Evolutionary conservation across 1,284 basidiomycete species (phyloP).

Genomic region (Cutaneotrichosporon cyanovorans): DNA sequence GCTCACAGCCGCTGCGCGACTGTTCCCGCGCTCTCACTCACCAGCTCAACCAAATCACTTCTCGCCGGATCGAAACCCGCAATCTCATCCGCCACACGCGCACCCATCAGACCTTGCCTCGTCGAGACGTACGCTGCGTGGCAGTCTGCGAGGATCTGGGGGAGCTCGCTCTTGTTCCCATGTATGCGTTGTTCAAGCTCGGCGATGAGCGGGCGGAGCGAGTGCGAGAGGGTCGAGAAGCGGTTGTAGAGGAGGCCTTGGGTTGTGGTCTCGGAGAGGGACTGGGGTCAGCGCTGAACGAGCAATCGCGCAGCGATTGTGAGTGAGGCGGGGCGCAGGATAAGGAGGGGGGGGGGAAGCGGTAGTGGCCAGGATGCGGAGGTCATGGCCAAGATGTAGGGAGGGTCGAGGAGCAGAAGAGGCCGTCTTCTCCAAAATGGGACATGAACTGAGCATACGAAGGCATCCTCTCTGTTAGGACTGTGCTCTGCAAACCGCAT

Average conservation of each 20-base stretch:
- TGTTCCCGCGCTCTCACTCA: no score
- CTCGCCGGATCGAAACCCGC: constrained; percentile 64
- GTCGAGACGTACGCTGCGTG: constrained; percentile 70
- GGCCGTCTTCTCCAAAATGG: no score
- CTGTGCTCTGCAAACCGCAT: no score
- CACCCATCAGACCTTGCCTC: constrained; percentile 62
- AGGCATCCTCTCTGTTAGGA: no score
- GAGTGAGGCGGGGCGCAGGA: no score
- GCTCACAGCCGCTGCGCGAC: no score
- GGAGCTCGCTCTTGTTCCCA: constrained; percentile 62
- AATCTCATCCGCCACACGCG: constrained; percentile 68
- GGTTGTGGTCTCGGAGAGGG: constrained; percentile 71
- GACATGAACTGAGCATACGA: no score
- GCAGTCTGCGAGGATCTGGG: constrained; percentile 70
- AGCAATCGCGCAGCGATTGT: no score
- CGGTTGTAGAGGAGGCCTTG: constrained; percentile 81
- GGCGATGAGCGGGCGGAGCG: constrained; percentile 65
- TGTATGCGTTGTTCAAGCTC: constrained; percentile 73
- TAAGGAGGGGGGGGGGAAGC: no score
- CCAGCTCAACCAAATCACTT: constrained; percentile 73
- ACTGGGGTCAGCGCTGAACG: constrained; percentile 46
- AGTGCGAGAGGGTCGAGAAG: constrained; percentile 63
- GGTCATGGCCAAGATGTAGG: no score
- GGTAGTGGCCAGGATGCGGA: no score
- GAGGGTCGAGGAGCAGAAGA: no score